Evolutionary conservation across 1,284 basidiomycete genomes (phyloP).

Genomic region (Puccinia triticina): DNA sequence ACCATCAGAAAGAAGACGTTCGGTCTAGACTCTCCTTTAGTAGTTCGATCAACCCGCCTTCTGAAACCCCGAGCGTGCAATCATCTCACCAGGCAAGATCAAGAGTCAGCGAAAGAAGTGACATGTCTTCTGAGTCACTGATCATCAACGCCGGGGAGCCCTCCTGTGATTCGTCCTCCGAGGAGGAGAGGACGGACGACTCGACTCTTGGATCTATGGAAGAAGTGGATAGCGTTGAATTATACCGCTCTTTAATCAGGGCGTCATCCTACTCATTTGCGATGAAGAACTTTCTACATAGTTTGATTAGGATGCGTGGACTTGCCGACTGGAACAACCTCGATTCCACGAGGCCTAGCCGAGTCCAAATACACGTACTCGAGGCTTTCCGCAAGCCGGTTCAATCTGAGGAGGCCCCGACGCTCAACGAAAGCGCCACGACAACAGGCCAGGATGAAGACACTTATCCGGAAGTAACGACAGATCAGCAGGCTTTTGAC

Average conservation of each 20-base stretch:
- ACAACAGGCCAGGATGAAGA: background rate
- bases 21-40: slow-evolving; percentile 15
- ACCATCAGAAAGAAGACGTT: slow-evolving; percentile 3
- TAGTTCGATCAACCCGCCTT: slow-evolving; percentile 10
- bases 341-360: slow-evolving; percentile 46
- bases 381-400: slow-evolving; percentile 53
- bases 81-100: background rate
- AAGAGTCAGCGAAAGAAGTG: background rate
- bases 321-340: slow-evolving; percentile 26
- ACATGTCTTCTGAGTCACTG: background rate
- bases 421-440: background rate
- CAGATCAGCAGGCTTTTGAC: slow-evolving; percentile 58
- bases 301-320: slow-evolving; percentile 7
- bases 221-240: slow-evolving; percentile 13
- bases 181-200: slow-evolving; percentile 37
- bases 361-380: slow-evolving; percentile 60
- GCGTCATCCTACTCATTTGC: slow-evolving; percentile 39
- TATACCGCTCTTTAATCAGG: slow-evolving; percentile 33
- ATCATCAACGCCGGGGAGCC: background rate
- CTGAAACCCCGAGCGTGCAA: background rate
- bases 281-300: slow-evolving; percentile 28
- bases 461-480: slow-evolving; percentile 54
- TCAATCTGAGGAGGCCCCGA: background rate
- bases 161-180: background rate
- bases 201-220: slow-evolving; percentile 35